phyloP scores from a whole-genome alignment of 163 green algal species.

The Scenedesmus sp. region DNA sequence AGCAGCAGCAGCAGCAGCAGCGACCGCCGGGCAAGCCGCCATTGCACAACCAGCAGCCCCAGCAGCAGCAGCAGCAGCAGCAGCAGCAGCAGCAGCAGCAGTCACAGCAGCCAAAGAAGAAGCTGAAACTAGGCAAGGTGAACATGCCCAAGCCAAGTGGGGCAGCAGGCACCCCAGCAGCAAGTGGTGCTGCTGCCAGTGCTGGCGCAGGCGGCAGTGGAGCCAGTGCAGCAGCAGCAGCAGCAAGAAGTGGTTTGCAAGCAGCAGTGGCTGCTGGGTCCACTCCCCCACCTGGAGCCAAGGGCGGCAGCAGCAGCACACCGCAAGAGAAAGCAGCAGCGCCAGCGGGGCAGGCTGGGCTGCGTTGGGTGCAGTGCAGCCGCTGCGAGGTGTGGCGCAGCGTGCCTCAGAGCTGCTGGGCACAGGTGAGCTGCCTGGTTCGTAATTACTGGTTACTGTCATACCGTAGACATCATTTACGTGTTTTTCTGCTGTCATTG shows the following conservation, averaged over 20 bases:
- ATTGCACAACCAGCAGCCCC: slow-evolving; percentile 39
- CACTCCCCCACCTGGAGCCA: neutral
- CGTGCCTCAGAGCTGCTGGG: slow-evolving; percentile 72
- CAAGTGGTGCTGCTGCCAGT: neutral
- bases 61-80: slow-evolving; percentile 16
- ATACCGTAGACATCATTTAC: too few species aligned
- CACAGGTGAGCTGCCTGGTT: slow-evolving; percentile 47
- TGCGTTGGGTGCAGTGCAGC: slow-evolving; percentile 74
- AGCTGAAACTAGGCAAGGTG: slow-evolving; percentile 32
- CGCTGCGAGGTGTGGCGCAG: slow-evolving; percentile 74
- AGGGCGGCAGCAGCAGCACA: slow-evolving; percentile 25
- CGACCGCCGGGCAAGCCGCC: neutral
- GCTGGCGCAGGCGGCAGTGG: neutral
- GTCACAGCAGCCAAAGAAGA: neutral
- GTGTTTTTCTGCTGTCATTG: too few species aligned
- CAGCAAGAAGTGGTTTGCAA: neutral
- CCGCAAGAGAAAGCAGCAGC: slow-evolving; percentile 9
- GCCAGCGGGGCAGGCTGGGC: neutral
- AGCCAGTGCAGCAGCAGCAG: neutral
- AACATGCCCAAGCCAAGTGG: slow-evolving; percentile 4
- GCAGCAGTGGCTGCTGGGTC: neutral
- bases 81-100: neutral
- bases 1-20: slow-evolving; percentile 18
- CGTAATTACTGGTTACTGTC: neutral
- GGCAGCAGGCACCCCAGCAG: neutral